A percentile compares a stretch with the other conserved stretches of the same genome.
These are phyloP conservation scores for Ophiocytium majus DNA, from an alignment of 352 stramenopile species.

Conservation along the genomic window DNA sequence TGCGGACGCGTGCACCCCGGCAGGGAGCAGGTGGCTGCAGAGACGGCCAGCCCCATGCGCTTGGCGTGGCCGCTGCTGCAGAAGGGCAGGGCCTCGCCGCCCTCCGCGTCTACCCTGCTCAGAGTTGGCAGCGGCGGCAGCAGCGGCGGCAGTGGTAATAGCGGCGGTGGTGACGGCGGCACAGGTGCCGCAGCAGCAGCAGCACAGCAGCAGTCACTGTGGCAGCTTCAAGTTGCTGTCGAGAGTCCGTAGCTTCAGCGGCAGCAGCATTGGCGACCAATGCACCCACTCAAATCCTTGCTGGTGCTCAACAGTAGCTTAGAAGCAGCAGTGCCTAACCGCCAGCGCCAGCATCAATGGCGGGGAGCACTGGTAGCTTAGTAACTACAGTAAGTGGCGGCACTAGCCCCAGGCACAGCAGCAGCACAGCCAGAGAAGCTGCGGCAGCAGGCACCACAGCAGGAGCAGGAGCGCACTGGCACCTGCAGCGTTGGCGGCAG, in stretches of 20 bases:
- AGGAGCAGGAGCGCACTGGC: not conserved
- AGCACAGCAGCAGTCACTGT: too few relatives aligned
- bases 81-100: not conserved
- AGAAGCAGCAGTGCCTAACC: too few relatives aligned
- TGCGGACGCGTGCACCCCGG: conserved; percentile 17
- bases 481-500: not conserved
- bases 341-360: too few relatives aligned
- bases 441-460: too few relatives aligned
- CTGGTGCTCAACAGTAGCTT: not conserved
- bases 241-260: too few relatives aligned
- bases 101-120: not conserved
- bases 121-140: not conserved
- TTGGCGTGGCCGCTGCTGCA: not conserved
- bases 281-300: not conserved
- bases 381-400: too few relatives aligned
- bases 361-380: too few relatives aligned
- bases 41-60: not conserved
- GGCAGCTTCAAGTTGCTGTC: too few relatives aligned
- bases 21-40: conserved; percentile 7
- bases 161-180: not conserved
- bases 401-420: too few relatives aligned
- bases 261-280: not conserved
- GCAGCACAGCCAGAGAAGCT: not conserved
- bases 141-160: not conserved
- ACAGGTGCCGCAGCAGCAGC: too few relatives aligned